Base-by-base conservation (phyloP, 257 asterid genomes). In the Jaltomata sinuosa region DNA sequence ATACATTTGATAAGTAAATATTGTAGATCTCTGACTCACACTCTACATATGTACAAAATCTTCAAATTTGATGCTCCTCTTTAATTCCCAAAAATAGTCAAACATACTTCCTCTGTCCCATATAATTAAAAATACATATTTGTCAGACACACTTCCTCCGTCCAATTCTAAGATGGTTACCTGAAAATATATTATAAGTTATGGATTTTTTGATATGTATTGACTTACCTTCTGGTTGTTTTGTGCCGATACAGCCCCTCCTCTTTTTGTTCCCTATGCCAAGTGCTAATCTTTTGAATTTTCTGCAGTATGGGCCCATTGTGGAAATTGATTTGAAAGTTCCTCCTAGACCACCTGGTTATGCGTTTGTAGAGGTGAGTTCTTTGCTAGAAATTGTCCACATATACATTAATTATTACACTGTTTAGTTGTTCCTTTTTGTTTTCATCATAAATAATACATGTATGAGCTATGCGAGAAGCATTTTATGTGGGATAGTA, bases 291-390 rank as follows among this genome's bases (percentile, higher is more conserved):
- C 21, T 74, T 25, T 50, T 32, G 47, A 14, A 32, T 79, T 25
- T 85, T 76, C 54, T 90, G 88, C 89, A 94, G 98, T 94, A 93
- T 87, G 98, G 98, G 69, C 91, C 86, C 49, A 91, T 93, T 79
- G 91, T 93, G 61, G 93, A 91, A 3, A 91, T 94, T 77, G 98
- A 94, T 86, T 80, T 94, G 95, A 94, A 94, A 87, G 90, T 92
- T 34, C 98, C 97, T 42, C 93, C 97, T n/a, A 91, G 95, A 62
- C 97, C 97, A 59, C 98, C 98, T 84, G 97, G 95, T 78, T 94
- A 91, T 89, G 97, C 95, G 21, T 94, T 94, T 86, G 97, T 94
- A 25, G 97, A 94, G 98, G 98, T 94, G 88, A 84, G 93, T 47
- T 40, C 71, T 62, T 53, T 74, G 54, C 18, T 83, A 64, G 32